Evolutionary conservation across 2,329 filamentous ascomycete genomes (phyloP).

Genomic region (Hypoxylon sp.): DNA sequence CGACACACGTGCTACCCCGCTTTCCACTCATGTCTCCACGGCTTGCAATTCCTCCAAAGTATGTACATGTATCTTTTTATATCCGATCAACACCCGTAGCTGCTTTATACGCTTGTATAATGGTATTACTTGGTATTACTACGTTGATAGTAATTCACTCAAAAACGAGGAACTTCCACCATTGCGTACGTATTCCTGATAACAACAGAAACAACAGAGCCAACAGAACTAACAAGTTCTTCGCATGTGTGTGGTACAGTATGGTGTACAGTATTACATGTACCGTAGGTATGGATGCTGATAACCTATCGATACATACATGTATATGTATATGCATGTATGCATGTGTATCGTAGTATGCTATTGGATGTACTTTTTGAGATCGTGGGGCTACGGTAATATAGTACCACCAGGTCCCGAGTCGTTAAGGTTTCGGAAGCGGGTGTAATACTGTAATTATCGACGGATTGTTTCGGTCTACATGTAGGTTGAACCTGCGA

Average conservation of each 20-base stretch:
- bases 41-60: conserved; percentile 10
- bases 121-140: conserved; percentile 42
- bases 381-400: conserved; percentile 37
- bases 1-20: conserved; percentile 43
- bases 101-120: conserved; percentile 12
- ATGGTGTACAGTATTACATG: conserved; percentile 31
- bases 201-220: not conserved
- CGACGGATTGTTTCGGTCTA: no score
- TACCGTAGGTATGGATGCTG: not conserved
- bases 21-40: no score
- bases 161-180: conserved; percentile 7
- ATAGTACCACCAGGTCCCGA: conserved; percentile 25
- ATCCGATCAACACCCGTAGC: conserved; percentile 39
- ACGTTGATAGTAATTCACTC: conserved; percentile 40
- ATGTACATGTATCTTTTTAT: no score
- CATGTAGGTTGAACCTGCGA: not conserved
- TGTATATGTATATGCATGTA: no score
- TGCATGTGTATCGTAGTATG: no score
- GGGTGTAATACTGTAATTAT: conserved; percentile 27
- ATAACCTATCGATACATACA: not conserved
- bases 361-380: not conserved
- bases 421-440: conserved; percentile 33
- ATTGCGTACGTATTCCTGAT: conserved; percentile 16
- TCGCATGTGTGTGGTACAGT: not conserved
- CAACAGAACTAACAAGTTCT: not conserved